phyloP scores from a whole-genome alignment of 2,329 filamentous ascomycete genomes.

The Colletotrichum musicola region DNA sequence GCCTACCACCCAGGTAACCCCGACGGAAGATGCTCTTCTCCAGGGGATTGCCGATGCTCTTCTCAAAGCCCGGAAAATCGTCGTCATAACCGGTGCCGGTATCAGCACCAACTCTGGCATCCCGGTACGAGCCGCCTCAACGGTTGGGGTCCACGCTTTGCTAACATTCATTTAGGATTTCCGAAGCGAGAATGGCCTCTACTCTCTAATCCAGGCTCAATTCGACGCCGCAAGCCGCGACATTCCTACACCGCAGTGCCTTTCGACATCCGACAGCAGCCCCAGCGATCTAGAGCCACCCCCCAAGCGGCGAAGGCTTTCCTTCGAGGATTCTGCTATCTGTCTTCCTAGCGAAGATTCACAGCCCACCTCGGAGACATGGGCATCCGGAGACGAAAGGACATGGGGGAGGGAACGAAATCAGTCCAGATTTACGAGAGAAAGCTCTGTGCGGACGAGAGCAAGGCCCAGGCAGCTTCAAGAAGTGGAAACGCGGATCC shows the following conservation, averaged over 20 bases:
- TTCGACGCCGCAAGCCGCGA: slow-evolving; percentile 65
- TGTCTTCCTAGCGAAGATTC: slow-evolving; percentile 26
- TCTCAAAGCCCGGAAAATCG: slow-evolving; percentile 75
- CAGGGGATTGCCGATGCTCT: slow-evolving; percentile 75
- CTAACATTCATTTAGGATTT: slow-evolving; percentile 67
- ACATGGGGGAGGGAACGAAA: too few species aligned
- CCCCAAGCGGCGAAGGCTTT: slow-evolving; percentile 51
- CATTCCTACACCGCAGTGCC: background rate
- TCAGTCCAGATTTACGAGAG: background rate
- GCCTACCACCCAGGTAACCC: slow-evolving; percentile 69
- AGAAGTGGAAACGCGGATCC: background rate
- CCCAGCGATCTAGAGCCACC: slow-evolving; percentile 41
- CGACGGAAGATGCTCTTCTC: slow-evolving; percentile 65
- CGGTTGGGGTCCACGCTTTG: background rate
- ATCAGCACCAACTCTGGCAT: slow-evolving; percentile 84
- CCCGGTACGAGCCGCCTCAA: slow-evolving; percentile 65
- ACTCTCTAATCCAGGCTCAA: slow-evolving; percentile 78
- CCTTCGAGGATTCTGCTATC: slow-evolving; percentile 40
- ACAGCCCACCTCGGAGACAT: background rate
- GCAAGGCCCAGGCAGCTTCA: slow-evolving; percentile 3
- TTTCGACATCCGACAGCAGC: slow-evolving; percentile 30
- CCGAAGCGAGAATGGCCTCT: slow-evolving; percentile 78
- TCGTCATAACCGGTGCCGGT: slow-evolving; percentile 79
- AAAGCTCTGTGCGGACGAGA: slow-evolving; percentile 2
- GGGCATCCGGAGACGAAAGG: background rate